These are phyloP conservation scores for Domatiomyces catenatus DNA, from an alignment of 2,329 filamentous ascomycete species.

Conservation along the genomic window DNA sequence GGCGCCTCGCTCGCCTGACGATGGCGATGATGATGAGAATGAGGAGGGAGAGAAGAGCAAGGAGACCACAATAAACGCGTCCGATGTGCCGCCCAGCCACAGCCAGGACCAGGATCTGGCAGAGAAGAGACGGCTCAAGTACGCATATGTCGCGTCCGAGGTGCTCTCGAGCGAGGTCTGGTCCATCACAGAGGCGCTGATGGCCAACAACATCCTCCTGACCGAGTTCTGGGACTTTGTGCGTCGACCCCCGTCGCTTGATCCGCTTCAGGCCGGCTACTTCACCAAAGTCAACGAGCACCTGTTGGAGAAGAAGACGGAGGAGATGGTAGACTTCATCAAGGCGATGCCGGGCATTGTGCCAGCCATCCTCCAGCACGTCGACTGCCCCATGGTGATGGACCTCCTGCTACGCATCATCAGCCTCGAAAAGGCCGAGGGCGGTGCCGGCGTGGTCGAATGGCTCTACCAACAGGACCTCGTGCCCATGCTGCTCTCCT, in stretches of 20 bases:
- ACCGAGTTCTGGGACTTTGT: conserved; percentile 85
- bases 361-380: conserved; percentile 72
- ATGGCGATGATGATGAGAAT: conserved; percentile 36
- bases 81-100: too few species aligned
- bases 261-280: conserved; percentile 88
- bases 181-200: conserved; percentile 85
- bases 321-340: conserved; percentile 86
- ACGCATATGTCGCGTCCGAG: conserved; percentile 85
- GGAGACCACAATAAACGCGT: conserved; percentile 11
- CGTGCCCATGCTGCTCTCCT: conserved; percentile 73
- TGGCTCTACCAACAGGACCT: conserved; percentile 86
- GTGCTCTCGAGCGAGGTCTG: conserved; percentile 90
- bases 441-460: conserved; percentile 84
- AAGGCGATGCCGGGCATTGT: conserved; percentile 71
- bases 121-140: conserved; percentile 84
- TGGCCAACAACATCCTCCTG: conserved; percentile 66
- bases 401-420: conserved; percentile 93
- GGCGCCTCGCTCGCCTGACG: conserved; percentile 29
- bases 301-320: conserved; percentile 93
- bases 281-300: conserved; percentile 98
- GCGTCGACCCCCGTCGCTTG: conserved; percentile 66
- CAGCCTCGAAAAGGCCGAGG: conserved; percentile 81
- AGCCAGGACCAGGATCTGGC: conserved; percentile 48
- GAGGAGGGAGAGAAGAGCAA: conserved; percentile 20
- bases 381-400: conserved; percentile 98